Base-by-base conservation (phyloP, 108 stramenopile genomes). In the Pseudonitzschia multiseries region DNA sequence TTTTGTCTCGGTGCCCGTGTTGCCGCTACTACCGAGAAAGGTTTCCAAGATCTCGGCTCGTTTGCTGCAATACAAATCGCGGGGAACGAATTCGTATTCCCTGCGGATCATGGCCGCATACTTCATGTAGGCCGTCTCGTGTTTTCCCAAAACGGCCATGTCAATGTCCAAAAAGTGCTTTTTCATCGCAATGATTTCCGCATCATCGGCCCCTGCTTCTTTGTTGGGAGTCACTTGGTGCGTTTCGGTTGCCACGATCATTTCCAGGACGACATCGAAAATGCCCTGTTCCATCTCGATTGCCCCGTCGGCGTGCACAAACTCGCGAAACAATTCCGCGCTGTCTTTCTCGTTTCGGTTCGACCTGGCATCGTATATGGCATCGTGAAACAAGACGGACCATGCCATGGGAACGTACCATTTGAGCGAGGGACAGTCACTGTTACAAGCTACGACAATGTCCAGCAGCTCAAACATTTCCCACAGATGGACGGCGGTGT, bases 361-460 rank as follows among this genome's bases (percentile, higher is more conserved):
- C 40, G 88, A 89, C 60, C 74, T 83, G 21, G 88, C 78, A 79
- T 94, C 77, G 80, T 94, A 94, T 42, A 94, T 81, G 13, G 81
- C 87, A 83, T 94, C 93, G 76, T 94, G 93, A 75, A 94, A 94
- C 66, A 94, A 92, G 24, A 83, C 88, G 17, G 91, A 80, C 33
- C 87, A 65, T 2, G 77, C 71, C 24, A 84, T 82, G 54, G 54
- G 61, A 40, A 62, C 36, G n/a, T 62, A 62, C 32, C 36, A 62
- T 0, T 13, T n/a, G 50, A 17, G 17, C 6, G n/a, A 51, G 20
- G 3, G 17, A 26, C 22, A 22, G 27, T 1, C 4, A 15, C 1
- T 18, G 17, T 8, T 10, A 18, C 46, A 48, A 48, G 46, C 46
- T 8, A 36, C 8, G 22, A 28, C 32, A 28, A 42, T 42, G 61